phyloP scores from a whole-genome alignment of 75 land plant genomes.

The Pinus albicaulis region DNA sequence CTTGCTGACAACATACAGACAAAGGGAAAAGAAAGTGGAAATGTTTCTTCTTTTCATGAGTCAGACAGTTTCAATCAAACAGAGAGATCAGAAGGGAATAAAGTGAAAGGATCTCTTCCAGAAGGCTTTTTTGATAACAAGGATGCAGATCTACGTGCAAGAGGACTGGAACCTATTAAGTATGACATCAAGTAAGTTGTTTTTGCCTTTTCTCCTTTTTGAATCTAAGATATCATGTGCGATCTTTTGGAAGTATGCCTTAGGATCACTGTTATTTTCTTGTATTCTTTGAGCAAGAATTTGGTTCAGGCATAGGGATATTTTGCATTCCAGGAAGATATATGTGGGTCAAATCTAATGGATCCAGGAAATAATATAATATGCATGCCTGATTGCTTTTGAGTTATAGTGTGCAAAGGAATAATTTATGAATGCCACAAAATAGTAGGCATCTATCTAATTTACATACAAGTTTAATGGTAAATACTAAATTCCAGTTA shows the following conservation, averaged over 20 bases:
- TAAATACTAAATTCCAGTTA: too few species aligned
- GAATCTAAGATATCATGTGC: not conserved
- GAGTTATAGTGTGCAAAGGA: too few species aligned
- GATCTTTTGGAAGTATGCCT: not conserved
- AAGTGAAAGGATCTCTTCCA: conserved; percentile 54
- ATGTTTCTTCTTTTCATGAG: not conserved
- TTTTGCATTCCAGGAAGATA: not conserved
- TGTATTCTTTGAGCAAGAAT: not conserved
- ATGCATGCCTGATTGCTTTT: too few species aligned
- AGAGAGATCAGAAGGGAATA: conserved; percentile 20
- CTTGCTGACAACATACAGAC: not conserved
- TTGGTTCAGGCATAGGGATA: not conserved
- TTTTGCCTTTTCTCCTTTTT: not conserved
- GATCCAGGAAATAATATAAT: too few species aligned
- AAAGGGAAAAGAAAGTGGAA: not conserved
- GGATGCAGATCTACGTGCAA: conserved; percentile 90
- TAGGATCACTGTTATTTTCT: not conserved
- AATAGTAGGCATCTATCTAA: too few species aligned
- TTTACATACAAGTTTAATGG: too few species aligned
- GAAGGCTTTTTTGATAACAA: conserved; percentile 91
- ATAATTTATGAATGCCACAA: too few species aligned
- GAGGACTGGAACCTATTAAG: conserved; percentile 85
- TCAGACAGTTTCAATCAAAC: conserved; percentile 8
- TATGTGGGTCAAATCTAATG: not conserved
- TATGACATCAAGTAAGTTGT: conserved; percentile 74